Base-by-base conservation (phyloP, 1,139 yeast genomes). In the Blastobotrys niveus region DNA sequence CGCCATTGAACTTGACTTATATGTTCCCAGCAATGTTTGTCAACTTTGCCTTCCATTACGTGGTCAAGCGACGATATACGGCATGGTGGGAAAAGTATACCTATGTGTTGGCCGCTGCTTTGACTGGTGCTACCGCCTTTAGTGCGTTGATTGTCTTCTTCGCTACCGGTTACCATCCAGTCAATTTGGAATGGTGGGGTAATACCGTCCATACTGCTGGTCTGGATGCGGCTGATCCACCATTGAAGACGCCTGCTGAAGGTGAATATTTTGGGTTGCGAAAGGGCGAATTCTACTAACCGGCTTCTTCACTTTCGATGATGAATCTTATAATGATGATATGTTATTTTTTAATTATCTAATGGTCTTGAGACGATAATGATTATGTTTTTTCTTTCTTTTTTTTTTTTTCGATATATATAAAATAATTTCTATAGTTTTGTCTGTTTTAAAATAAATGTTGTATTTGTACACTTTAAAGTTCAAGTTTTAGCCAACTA, bases 161-260 rank as follows among this genome's bases (percentile, higher is more conserved):
- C 55, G 70, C 79, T 1, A 77, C 78, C 7, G 78, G 74, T 52
- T 73, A 70, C 48, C 49, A 49, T 33, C 68, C 69, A 10, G 63
- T 66, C 25, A 55, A 57, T 3, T 17, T 50, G 73, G 10, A 8
- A 39, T 79, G 83, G 83, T 78, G 83, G 83, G 82, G 83, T 2
- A 78, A 77, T 56, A 61, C 50, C 30, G 75, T 76, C 17, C 45
- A 63, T 2, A 61, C 54, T 42, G 56, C 51, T 1, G 80, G 79
- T 20, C 53, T 66, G 17, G 82, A 77, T 53, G 80, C 55, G 15
- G 52, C 46, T 5, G 15, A 14, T 14, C 30, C 31, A 20, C 29
- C 31, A 5, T 9, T 37, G 43, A 10, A 64, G 60, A 37, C 46
- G 42, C 42, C 43, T 53, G n/a, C 42, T 17, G 34, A 34, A 3